These are phyloP conservation scores for Aspergillus transmontanensis DNA, from an alignment of 2,329 filamentous ascomycete species.

Conservation along the genomic window DNA sequence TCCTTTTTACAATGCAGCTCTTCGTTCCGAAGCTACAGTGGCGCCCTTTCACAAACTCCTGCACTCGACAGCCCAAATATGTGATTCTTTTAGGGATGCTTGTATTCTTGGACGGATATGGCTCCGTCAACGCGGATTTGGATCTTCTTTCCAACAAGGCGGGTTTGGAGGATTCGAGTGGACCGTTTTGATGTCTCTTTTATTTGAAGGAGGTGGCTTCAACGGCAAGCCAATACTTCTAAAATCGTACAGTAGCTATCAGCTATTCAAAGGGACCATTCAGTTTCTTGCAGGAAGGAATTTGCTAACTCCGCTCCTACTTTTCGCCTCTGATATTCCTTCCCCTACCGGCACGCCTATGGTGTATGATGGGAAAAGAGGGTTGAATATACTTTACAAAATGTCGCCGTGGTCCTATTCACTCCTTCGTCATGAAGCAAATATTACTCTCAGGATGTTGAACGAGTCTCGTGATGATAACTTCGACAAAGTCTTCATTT, in stretches of 20 bases:
- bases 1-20: conserved; percentile 84
- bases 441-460: conserved; percentile 71
- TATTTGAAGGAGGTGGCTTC: conserved; percentile 75
- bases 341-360: conserved; percentile 61
- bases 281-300: conserved; percentile 80
- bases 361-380: conserved; percentile 73
- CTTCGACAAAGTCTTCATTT: conserved; percentile 83
- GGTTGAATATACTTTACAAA: conserved; percentile 84
- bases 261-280: conserved; percentile 92
- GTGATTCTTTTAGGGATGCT: conserved; percentile 75
- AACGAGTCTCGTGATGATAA: conserved; percentile 74
- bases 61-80: conserved; percentile 68
- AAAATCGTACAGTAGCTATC: conserved; percentile 81
- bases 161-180: conserved; percentile 96
- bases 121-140: conserved; percentile 85
- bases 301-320: conserved; percentile 67
- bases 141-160: conserved; percentile 67
- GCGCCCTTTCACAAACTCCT: conserved; percentile 75
- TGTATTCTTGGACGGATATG: conserved; percentile 85
- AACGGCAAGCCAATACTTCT: conserved; percentile 74
- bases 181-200: conserved; percentile 75
- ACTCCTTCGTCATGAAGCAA: conserved; percentile 73
- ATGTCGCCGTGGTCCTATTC: conserved; percentile 84
- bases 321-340: conserved; percentile 30
- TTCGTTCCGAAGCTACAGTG: conserved; percentile 76